A percentile compares a stretch with the other conserved stretches of the same genome.
phyloP scores from a whole-genome alignment of 345 rosid species.

The Gossypium mustelinum region DNA sequence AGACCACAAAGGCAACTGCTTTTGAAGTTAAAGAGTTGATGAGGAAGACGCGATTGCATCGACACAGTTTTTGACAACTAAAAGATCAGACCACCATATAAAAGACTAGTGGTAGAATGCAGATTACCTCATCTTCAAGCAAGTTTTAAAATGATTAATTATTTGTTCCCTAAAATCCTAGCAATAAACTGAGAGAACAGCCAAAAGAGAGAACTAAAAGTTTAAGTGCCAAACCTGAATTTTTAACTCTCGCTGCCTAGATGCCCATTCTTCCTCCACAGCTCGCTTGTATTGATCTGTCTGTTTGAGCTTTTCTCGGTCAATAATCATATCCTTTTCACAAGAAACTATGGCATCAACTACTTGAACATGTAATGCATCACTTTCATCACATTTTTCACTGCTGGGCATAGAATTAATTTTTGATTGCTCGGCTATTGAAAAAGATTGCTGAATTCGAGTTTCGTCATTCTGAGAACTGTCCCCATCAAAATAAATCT shows the following conservation, averaged over 20 bases:
- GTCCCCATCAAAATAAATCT: constrained; percentile 10
- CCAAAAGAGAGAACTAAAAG: neutral
- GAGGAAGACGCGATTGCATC: neutral
- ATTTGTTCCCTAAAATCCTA: constrained; percentile 2
- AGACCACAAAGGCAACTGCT: neutral
- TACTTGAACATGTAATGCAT: constrained; percentile 19
- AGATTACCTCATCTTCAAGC: neutral
- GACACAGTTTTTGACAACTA: neutral
- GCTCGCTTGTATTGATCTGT: constrained; percentile 87
- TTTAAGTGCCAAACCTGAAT: constrained; percentile 51
- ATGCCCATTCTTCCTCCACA: constrained; percentile 82
- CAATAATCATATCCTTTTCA: constrained; percentile 45
- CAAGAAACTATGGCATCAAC: constrained; percentile 22
- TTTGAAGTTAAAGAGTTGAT: neutral
- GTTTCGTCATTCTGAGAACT: constrained; percentile 21
- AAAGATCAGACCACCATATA: constrained; percentile 6
- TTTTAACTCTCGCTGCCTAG: constrained; percentile 64
- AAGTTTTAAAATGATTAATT: neutral
- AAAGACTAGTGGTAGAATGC: neutral
- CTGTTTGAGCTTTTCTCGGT: constrained; percentile 78
- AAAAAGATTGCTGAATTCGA: constrained; percentile 24
- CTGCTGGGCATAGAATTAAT: constrained; percentile 23
- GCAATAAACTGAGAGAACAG: neutral
- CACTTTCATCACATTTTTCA: constrained; percentile 13
- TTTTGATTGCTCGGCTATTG: constrained; percentile 19